Evolutionary conservation across 352 stramenopile genomes (phyloP).

Genomic region (Peronospora farinosa): DNA sequence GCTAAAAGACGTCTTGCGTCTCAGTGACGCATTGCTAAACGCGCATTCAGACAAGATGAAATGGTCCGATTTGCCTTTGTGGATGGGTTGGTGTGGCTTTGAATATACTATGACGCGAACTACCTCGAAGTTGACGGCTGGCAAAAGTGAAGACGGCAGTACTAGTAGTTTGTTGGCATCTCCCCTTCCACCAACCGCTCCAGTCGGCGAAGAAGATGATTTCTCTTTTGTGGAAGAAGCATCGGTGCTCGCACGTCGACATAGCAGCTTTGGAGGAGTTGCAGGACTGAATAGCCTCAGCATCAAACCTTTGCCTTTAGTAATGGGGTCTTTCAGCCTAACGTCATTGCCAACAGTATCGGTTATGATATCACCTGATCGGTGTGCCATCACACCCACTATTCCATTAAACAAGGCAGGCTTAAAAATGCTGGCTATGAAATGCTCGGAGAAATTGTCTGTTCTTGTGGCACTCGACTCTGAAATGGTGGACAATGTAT

Average conservation of each 20-base stretch:
- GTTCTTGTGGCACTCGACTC: slow-evolving; percentile 69
- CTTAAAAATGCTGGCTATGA: slow-evolving; percentile 58
- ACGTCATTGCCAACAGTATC: slow-evolving; percentile 57
- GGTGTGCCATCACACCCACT: slow-evolving; percentile 54
- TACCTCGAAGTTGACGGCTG: slow-evolving; percentile 6
- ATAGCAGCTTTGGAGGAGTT: slow-evolving; percentile 56
- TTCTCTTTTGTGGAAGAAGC: slow-evolving; percentile 80
- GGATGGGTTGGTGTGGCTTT: slow-evolving; percentile 62
- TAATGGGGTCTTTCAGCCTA: slow-evolving; percentile 35
- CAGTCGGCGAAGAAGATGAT: slow-evolving; percentile 51
- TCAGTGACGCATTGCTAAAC: slow-evolving; percentile 64
- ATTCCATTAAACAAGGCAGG: slow-evolving; percentile 56
- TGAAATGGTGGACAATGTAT: slow-evolving; percentile 68
- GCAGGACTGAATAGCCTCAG: slow-evolving; percentile 34
- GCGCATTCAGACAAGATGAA: slow-evolving; percentile 25
- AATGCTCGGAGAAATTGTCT: slow-evolving; percentile 81
- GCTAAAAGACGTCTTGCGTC: slow-evolving; percentile 54
- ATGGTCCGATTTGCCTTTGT: slow-evolving; percentile 56
- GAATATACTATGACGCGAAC: slow-evolving; percentile 44
- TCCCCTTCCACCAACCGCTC: slow-evolving; percentile 16
- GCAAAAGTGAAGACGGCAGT: slow-evolving; percentile 4
- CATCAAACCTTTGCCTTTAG: slow-evolving; percentile 42
- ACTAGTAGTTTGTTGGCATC: neutral
- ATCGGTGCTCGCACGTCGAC: slow-evolving; percentile 44
- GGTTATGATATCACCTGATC: slow-evolving; percentile 32